Evolutionary conservation across 768 basidiomycete genomes (phyloP).

Genomic region (Pulveroboletus ravenelii): DNA sequence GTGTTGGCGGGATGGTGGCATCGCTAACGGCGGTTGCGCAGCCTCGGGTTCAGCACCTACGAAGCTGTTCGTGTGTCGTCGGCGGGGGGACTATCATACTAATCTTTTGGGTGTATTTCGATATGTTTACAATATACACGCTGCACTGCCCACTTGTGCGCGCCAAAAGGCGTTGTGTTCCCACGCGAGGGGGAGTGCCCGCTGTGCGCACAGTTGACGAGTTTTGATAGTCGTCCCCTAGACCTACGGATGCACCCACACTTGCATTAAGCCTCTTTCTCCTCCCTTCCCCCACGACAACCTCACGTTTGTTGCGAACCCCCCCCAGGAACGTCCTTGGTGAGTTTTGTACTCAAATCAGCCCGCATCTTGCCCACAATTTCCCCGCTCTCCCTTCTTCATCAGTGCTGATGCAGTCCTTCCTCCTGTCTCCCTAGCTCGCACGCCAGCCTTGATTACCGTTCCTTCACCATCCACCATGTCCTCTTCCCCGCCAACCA

Average conservation of each 20-base stretch:
- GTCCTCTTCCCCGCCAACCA: constrained; percentile 9
- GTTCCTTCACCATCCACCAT: constrained; percentile 3
- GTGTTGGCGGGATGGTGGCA: too few relatives aligned
- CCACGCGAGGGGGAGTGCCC: constrained; percentile 20
- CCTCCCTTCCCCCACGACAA: constrained; percentile 8
- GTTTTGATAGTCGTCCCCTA: constrained; percentile 21
- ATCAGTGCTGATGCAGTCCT: not conserved
- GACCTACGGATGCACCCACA: constrained; percentile 30
- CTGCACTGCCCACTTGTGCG: constrained; percentile 8
- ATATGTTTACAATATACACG: not conserved
- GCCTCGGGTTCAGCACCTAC: constrained; percentile 79
- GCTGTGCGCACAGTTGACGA: not conserved
- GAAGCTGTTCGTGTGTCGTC: constrained; percentile 41
- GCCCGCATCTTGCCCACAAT: not conserved
- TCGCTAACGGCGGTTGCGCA: constrained; percentile 28
- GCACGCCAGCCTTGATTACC: constrained; percentile 7
- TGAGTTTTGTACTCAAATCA: constrained; percentile 2
- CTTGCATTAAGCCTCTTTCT: constrained; percentile 15
- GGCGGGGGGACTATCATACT: constrained; percentile 3
- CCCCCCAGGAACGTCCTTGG: constrained; percentile 1
- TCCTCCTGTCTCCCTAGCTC: not conserved
- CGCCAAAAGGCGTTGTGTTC: constrained; percentile 11
- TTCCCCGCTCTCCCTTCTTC: not conserved
- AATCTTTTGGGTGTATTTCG: not conserved
- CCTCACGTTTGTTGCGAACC: constrained; percentile 2